These are phyloP conservation scores for Ceratocystis huliohia DNA, from an alignment of 2,329 filamentous ascomycete species.

Conservation along the genomic window DNA sequence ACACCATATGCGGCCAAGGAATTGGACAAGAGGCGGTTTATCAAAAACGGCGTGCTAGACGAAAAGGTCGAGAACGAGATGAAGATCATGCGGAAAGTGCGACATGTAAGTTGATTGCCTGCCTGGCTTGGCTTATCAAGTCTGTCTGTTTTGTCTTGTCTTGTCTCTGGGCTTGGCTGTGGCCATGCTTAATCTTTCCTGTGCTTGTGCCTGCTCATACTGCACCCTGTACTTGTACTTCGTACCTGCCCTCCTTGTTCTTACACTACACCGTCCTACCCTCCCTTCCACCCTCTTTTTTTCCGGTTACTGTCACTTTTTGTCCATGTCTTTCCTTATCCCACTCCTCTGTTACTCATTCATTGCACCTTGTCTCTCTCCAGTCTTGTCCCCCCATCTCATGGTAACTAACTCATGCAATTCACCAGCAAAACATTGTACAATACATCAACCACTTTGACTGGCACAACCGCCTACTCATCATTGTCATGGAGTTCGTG, in stretches of 20 bases:
- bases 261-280: conserved; percentile 17
- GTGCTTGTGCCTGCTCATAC: too few relatives aligned
- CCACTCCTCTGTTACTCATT: not conserved
- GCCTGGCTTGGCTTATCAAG: not conserved
- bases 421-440: conserved; percentile 58
- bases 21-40: conserved; percentile 81
- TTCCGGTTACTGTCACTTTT: not conserved
- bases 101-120: conserved; percentile 50
- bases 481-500: conserved; percentile 95
- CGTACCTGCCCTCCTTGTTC: too few relatives aligned
- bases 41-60: conserved; percentile 82
- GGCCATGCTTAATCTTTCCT: too few relatives aligned
- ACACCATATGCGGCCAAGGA: conserved; percentile 83
- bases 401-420: conserved; percentile 30
- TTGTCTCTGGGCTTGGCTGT: not conserved
- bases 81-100: conserved; percentile 78
- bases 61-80: conserved; percentile 94
- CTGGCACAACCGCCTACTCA: conserved; percentile 68
- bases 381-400: conserved; percentile 19
- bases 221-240: too few relatives aligned
- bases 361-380: conserved; percentile 15
- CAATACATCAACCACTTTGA: conserved; percentile 83
- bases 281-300: not conserved
- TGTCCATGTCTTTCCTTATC: not conserved
- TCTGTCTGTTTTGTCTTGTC: not conserved